Base-by-base conservation (phyloP, 164 flowering plant genomes). In the Macadamia integrifolia region DNA sequence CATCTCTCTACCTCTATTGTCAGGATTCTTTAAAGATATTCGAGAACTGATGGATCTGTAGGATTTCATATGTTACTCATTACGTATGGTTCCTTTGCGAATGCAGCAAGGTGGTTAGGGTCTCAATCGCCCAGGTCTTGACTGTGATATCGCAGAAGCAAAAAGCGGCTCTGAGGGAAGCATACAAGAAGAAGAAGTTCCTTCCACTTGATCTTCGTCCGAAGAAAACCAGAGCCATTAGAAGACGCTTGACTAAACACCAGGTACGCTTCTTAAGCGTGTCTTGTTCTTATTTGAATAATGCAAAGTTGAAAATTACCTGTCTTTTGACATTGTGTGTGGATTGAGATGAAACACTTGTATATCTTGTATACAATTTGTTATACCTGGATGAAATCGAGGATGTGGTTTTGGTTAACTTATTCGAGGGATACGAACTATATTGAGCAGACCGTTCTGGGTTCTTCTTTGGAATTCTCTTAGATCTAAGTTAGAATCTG, bases 171-270 rank as follows among this genome's bases (percentile, higher is more conserved):
- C 52, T 85, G 59, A 82, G 89, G 76, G 88, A 83, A 50, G 88
- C 74, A 0, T 85, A 85, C 77, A 84, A 84, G 87, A 83, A 83
- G 32, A 86, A 86, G 81, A 88, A 86, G 83, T 75, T 66, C 23
- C 14, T 88, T 71, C 90, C 90, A 0, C 85, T 88, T 43, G 92
- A 88, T 79, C 76, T 88, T 55, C 85, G 90, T 35, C 88, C 92
- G 6, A 87, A 87, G 83, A 87, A 87, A 69, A 87, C 92, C 56
- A 75, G 92, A 23, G 92, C 92, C 44, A 86, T 88, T 53, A 70
- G 90, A 11, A 79, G 78, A 17, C 77, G 87, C 5, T 83, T 86
- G 4, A 84, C 90, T 70, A 84, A 86, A 68, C 87, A 84, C 55
- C 88, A 86, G 87, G 88, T 86, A 72, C 30, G 9, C 17, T 23